A percentile compares a stretch with the other conserved stretches of the same genome.
Conservation (phyloP, 192 early-diverging fungal genomes). For the Backusella mclennaniae region DNA sequence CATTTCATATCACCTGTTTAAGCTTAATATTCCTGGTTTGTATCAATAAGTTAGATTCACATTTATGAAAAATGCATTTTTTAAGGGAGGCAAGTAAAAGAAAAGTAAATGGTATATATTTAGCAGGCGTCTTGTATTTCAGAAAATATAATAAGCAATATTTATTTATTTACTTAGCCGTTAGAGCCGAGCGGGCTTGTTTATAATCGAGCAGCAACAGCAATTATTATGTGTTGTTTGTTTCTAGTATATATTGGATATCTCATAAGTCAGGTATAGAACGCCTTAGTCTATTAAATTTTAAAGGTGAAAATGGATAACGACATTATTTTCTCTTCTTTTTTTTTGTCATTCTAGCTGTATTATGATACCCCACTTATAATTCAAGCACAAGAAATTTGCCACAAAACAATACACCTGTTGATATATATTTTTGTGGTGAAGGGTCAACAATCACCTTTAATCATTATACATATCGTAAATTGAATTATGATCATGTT, state of each 20-base stretch:
- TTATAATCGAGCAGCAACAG: not conserved
- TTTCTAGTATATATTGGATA: not conserved
- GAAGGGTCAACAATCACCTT: not conserved
- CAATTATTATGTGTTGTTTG: not conserved
- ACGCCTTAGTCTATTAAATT: not conserved
- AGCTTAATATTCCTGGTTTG: not conserved
- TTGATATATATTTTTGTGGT: conserved; percentile 12
- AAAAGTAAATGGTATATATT: not conserved
- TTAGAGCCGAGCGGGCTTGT: not conserved
- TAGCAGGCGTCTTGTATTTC: not conserved
- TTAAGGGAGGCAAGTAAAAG: not conserved
- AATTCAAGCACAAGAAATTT: not conserved
- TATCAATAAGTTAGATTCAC: not conserved
- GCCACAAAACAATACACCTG: not conserved
- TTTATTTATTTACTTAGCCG: not conserved
- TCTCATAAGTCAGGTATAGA: not conserved
- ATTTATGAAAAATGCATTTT: not conserved
- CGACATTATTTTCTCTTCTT: not conserved
- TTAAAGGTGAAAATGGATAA: not conserved
- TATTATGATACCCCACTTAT: conserved; percentile 1
- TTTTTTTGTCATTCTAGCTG: not conserved
- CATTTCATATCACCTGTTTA: not conserved
- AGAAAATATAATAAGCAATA: not conserved
- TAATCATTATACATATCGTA: not conserved
- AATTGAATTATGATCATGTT: too few relatives aligned